These are phyloP conservation scores for Pichia insulana DNA, from an alignment of 805 yeast species.

Conservation along the genomic window DNA sequence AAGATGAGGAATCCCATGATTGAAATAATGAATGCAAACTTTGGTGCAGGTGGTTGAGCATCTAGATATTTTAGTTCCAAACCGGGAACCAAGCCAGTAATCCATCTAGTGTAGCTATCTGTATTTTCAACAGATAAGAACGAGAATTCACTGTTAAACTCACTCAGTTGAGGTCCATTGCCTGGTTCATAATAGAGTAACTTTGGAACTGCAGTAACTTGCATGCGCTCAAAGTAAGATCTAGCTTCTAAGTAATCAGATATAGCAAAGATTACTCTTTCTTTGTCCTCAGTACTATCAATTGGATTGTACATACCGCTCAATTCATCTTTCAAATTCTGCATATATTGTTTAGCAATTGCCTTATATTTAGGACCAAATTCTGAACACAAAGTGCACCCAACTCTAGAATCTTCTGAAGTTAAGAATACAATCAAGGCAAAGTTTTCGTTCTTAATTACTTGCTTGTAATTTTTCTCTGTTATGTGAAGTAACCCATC, in stretches of 20 bases:
- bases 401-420: conserved; percentile 63
- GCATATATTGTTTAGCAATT: conserved; percentile 51
- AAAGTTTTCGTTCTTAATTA: conserved; percentile 57
- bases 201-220: conserved; percentile 71
- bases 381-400: conserved; percentile 66
- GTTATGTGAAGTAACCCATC: conserved; percentile 29
- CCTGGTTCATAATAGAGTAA: conserved; percentile 33
- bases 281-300: conserved; percentile 28
- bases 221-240: conserved; percentile 41
- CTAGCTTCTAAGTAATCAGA: conserved; percentile 62
- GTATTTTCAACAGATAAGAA: conserved; percentile 37
- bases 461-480: conserved; percentile 49
- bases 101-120: conserved; percentile 15
- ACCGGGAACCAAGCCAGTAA: conserved; percentile 4
- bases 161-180: conserved; percentile 16
- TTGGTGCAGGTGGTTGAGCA: not conserved
- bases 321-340: conserved; percentile 26
- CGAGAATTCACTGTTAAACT: conserved; percentile 31
- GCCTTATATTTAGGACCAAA: conserved; percentile 56
- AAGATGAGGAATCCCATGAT: conserved; percentile 23
- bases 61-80: conserved; percentile 3
- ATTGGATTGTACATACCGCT: conserved; percentile 47
- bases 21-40: conserved; percentile 27
- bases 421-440: conserved; percentile 61
- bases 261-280: conserved; percentile 52